Percentiles rank a stretch among this genome's conserved stretches.
These are phyloP conservation scores for Myxozyma mucilagina DNA, from an alignment of 805 yeast genomes.

Conservation along the genomic window DNA sequence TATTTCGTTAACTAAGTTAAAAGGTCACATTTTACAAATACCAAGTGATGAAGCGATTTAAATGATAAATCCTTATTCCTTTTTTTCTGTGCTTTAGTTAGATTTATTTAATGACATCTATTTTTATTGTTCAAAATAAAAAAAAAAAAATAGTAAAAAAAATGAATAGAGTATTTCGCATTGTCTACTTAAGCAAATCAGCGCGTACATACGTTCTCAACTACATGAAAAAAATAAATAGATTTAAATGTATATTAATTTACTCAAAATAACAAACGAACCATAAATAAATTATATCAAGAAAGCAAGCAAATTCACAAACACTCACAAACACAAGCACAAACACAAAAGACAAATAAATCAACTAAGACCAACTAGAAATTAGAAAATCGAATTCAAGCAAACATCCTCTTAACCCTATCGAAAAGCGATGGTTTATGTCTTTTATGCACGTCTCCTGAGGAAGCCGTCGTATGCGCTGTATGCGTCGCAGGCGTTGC, in stretches of 20 bases:
- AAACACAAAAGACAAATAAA: background rate
- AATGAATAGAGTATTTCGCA: background rate
- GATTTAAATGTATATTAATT: too few relatives aligned
- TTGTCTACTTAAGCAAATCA: background rate
- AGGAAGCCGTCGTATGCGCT: background rate
- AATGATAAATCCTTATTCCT: too few relatives aligned
- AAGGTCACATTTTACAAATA: too few relatives aligned
- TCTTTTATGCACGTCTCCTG: background rate
- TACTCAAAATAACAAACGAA: background rate
- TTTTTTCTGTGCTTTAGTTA: too few relatives aligned
- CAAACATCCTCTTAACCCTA: constrained; percentile 19
- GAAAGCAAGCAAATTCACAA: background rate
- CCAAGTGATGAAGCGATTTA: too few relatives aligned
- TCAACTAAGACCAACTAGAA: background rate
- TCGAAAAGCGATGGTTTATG: constrained; percentile 13
- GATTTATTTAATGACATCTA: background rate
- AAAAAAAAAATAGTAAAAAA: too few relatives aligned
- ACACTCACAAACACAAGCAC: background rate
- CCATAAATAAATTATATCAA: background rate
- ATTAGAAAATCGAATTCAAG: background rate
- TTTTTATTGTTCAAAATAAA: background rate
- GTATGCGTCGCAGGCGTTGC: background rate
- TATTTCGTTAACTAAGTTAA: too few relatives aligned
- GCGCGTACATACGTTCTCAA: background rate
- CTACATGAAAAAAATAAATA: background rate